These are phyloP conservation scores for Plasmodium fragile DNA, from an alignment of 169 alveolate species.

Conservation along the genomic window DNA sequence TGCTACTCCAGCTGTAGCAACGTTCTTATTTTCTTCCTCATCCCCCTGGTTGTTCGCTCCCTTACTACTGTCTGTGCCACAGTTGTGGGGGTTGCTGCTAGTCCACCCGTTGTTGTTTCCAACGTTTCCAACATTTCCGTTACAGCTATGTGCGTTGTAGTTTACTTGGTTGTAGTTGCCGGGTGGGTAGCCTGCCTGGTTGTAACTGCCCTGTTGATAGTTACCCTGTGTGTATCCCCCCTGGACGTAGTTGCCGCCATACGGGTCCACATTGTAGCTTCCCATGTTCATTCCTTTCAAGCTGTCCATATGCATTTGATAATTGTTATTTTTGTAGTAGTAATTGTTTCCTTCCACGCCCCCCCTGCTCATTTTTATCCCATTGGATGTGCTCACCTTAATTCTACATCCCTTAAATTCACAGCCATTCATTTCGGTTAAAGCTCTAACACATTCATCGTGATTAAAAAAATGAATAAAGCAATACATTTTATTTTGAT, in stretches of 20 bases:
- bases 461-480: constrained; percentile 71
- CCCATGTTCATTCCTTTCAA: constrained; percentile 17
- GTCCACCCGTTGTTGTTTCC: not conserved
- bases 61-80: not conserved
- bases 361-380: constrained; percentile 16
- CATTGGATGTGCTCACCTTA: constrained; percentile 65
- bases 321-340: constrained; percentile 18
- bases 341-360: constrained; percentile 6
- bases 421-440: constrained; percentile 67
- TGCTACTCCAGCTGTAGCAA: not conserved
- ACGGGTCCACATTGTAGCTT: not conserved
- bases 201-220: not conserved
- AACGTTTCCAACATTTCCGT: not conserved
- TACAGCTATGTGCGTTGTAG: not conserved
- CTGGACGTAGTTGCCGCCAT: not conserved
- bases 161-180: not conserved
- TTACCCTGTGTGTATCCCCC: not conserved
- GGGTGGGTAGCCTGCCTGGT: not conserved
- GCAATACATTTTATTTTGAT: constrained; percentile 55
- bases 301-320: not conserved
- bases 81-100: not conserved
- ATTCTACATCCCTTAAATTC: constrained; percentile 64
- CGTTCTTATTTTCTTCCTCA: constrained; percentile 25
- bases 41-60: not conserved
- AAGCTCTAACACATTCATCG: constrained; percentile 64